phyloP scores from a whole-genome alignment of 2,329 filamentous ascomycete species.

The Chrysosporium queenslandicum region DNA sequence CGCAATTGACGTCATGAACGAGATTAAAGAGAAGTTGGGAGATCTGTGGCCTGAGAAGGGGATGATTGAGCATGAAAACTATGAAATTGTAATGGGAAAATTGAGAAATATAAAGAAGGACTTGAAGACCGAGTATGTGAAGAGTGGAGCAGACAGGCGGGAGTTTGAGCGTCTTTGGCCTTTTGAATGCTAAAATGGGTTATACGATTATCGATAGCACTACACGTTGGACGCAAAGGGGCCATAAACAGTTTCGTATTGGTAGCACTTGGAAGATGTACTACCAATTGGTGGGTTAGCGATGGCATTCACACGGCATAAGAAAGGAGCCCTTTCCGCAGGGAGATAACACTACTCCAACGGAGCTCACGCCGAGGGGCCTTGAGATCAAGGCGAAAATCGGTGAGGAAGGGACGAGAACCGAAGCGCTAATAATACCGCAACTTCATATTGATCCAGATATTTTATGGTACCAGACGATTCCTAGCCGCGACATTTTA shows the following conservation, averaged over 20 bases:
- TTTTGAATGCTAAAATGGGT: no score
- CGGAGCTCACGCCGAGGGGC: slow-evolving; percentile 35
- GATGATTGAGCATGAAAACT: slow-evolving; percentile 11
- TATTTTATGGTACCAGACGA: slow-evolving; percentile 43
- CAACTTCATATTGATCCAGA: slow-evolving; percentile 40
- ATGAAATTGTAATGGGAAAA: slow-evolving; percentile 3
- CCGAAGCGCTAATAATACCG: slow-evolving; percentile 44
- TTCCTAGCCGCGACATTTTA: slow-evolving; percentile 44
- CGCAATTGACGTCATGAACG: slow-evolving; percentile 4
- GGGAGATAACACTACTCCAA: slow-evolving; percentile 45
- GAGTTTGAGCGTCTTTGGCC: slow-evolving; percentile 12
- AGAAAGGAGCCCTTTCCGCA: no score
- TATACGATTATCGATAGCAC: slow-evolving; percentile 50
- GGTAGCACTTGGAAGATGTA: slow-evolving; percentile 49
- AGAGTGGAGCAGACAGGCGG: neutral
- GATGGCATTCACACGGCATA: no score
- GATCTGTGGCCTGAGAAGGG: slow-evolving; percentile 11
- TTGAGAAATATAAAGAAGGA: slow-evolving; percentile 6
- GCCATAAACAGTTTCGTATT: slow-evolving; percentile 53
- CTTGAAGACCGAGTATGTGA: neutral
- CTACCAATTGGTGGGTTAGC: slow-evolving; percentile 41
- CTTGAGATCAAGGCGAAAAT: slow-evolving; percentile 39
- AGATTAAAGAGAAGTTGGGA: slow-evolving; percentile 1
- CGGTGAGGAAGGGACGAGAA: slow-evolving; percentile 43
- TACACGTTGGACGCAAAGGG: slow-evolving; percentile 44